Percentiles rank a stretch among this genome's conserved stretches.
These are phyloP conservation scores for Papiliotrema fonsecae DNA, from an alignment of 1,284 basidiomycete genomes.

Conservation along the genomic window DNA sequence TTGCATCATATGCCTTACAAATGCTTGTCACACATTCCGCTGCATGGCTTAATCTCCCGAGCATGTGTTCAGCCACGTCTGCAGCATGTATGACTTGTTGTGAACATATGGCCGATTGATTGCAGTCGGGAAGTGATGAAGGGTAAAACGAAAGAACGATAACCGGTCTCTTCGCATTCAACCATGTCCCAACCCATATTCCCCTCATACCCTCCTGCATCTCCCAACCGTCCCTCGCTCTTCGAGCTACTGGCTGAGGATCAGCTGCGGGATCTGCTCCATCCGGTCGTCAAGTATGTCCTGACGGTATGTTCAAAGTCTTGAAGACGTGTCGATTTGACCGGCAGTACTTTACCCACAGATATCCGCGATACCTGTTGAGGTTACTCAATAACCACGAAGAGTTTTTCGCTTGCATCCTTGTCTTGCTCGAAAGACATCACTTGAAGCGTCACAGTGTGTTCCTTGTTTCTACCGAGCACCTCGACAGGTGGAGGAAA, in stretches of 20 bases:
- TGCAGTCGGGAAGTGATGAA: too few relatives aligned
- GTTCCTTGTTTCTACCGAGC: constrained; percentile 5
- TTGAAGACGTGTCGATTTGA: too few relatives aligned
- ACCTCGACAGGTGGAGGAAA: background rate
- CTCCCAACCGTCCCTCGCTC: constrained; percentile 64
- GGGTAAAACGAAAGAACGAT: background rate
- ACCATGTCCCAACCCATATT: background rate
- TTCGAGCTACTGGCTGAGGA: constrained; percentile 96
- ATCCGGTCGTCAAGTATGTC: constrained; percentile 93
- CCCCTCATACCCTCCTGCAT: background rate
- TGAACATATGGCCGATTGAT: too few relatives aligned
- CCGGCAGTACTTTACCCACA: constrained; percentile 86
- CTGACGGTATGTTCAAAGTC: constrained; percentile 62
- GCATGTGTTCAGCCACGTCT: too few relatives aligned
- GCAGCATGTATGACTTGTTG: too few relatives aligned
- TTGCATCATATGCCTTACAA: too few relatives aligned
- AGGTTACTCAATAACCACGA: constrained; percentile 91
- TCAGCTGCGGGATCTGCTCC: constrained; percentile 84
- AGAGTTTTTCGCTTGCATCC: constrained; percentile 84
- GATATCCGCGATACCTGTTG: constrained; percentile 87
- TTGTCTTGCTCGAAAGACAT: constrained; percentile 84
- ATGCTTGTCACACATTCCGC: too few relatives aligned
- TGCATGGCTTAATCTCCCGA: too few relatives aligned
- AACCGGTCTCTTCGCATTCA: background rate
- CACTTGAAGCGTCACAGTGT: constrained; percentile 78